Base-by-base conservation (phyloP, 495 filamentous ascomycete genomes). In the Talaromyces liani region DNA sequence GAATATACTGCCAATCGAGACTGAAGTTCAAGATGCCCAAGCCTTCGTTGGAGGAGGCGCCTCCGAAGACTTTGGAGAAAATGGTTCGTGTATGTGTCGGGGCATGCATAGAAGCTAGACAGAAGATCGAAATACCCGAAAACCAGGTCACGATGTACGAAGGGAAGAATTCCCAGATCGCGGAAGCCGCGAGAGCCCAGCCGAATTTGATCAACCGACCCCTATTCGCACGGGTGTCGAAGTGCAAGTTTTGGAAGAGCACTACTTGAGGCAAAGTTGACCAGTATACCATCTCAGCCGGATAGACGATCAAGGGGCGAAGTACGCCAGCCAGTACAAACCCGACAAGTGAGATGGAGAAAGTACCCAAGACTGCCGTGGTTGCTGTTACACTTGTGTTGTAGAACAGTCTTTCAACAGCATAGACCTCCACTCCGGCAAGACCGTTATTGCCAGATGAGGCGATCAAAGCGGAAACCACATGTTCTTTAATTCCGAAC, bases 61-160 rank as follows among this genome's bases (percentile, higher is more conserved):
- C 82, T 6, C 82, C 82, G 58, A 84, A 84, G 12, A 84, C 63
- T 6, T 81, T 82, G 57, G 84, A 83, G n/a, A 84, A 64, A 36
- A 68, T 45, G 45, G 67, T 55, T 60, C 75, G 75, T 64, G 60
- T 60, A 36, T 65, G 63, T 20, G 65, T 57, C 22, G 58, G 58
- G 4, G 58, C 58, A 49, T 41, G 12, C 31, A 60, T 60, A 6
- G 58, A 67, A 2, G 63, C 82, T 2, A 85, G 70, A 61, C 82
- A 84, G 64, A 82, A 81, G 24, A 85, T 77, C 6, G 75, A 78
- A 34, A 85, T 67, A 7, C 79, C 79, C 18, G 71, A 75, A 24
- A 84, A 74, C 63, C 77, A 68, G 0, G 82, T 73, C 53, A 80
- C 72, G 53, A 83, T 81, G 63, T 76, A 82, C n/a, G 20, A 65